Conservation (phyloP, 495 filamentous ascomycete genomes). For the Aspergillus campestris region DNA sequence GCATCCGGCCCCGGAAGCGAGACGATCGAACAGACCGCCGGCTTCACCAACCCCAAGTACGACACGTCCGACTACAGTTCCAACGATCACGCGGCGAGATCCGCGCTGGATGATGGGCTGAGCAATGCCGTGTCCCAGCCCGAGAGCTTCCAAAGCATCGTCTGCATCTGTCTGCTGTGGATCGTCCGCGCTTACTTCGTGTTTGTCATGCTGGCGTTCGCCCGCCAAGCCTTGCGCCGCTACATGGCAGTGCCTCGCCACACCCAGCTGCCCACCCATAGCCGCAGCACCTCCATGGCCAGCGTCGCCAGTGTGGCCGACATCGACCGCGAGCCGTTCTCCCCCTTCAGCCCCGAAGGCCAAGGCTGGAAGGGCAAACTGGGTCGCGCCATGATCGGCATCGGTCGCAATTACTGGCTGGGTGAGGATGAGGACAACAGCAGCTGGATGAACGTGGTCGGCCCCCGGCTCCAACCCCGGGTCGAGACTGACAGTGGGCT, state of each 20-base stretch:
- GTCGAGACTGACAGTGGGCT: constrained; percentile 21
- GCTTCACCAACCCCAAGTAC: constrained; percentile 58
- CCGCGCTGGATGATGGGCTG: constrained; percentile 19
- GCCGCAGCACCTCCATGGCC: constrained; percentile 37
- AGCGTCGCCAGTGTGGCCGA: constrained; percentile 37
- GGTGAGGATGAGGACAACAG: constrained; percentile 43
- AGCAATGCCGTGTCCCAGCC: constrained; percentile 50
- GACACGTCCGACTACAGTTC: constrained; percentile 40
- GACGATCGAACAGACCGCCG: constrained; percentile 57
- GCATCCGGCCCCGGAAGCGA: constrained; percentile 32
- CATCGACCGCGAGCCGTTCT: constrained; percentile 63
- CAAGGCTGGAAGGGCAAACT: constrained; percentile 68
- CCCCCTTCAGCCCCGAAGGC: constrained; percentile 54
- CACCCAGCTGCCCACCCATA: constrained; percentile 36
- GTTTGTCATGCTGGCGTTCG: constrained; percentile 71
- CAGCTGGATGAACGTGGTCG: constrained; percentile 53
- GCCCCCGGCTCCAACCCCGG: constrained; percentile 46
- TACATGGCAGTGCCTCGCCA: constrained; percentile 40
- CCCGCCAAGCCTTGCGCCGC: constrained; percentile 58
- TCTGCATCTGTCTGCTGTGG: constrained; percentile 64
- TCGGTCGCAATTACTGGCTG: constrained; percentile 71
- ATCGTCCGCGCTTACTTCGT: constrained; percentile 66
- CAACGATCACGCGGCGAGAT: constrained; percentile 20
- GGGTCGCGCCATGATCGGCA: constrained; percentile 61
- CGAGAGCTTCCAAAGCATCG: constrained; percentile 66